Evolutionary conservation across 2,329 filamentous ascomycete species (phyloP).

Genomic region (Colletotrichum tropicicola): DNA sequence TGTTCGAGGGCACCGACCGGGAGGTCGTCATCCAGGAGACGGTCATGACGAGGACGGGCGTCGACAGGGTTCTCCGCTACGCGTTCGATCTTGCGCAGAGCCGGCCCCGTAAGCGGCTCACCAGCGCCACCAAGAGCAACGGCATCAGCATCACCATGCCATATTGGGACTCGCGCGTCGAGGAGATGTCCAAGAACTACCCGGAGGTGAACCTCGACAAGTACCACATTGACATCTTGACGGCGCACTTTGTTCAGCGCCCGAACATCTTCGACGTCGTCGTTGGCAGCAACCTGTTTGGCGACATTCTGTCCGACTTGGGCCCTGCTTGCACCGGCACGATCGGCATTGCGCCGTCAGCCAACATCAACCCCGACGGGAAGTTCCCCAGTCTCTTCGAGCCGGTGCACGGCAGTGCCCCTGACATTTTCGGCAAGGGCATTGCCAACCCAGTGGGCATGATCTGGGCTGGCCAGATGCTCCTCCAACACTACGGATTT

Average conservation of each 20-base stretch:
- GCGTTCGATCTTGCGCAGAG: constrained; percentile 68
- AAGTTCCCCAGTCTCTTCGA: constrained; percentile 67
- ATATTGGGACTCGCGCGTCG: constrained; percentile 72
- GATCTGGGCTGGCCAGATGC: constrained; percentile 77
- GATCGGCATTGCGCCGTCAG: constrained; percentile 77
- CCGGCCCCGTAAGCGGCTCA: constrained; percentile 65
- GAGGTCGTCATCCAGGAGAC: constrained; percentile 70
- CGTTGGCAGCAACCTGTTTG: constrained; percentile 69
- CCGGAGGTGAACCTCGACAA: constrained; percentile 69
- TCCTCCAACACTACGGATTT: constrained; percentile 70
- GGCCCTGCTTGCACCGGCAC: constrained; percentile 75
- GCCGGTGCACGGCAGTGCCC: constrained; percentile 78
- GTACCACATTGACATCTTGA: constrained; percentile 75
- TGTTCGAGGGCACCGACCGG: constrained; percentile 66
- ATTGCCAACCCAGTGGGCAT: constrained; percentile 79
- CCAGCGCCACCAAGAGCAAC: constrained; percentile 73
- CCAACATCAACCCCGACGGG: constrained; percentile 70
- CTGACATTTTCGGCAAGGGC: constrained; percentile 77
- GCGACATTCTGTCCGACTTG: constrained; percentile 76
- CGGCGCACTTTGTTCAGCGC: constrained; percentile 69
- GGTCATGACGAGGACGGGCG: constrained; percentile 69
- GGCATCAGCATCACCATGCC: constrained; percentile 74
- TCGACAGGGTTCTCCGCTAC: constrained; percentile 69
- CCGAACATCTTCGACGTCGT: constrained; percentile 69
- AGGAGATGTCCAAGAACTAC: constrained; percentile 63